These are phyloP conservation scores for Chionographis japonica DNA, from an alignment of 106 monocot species.

Conservation along the genomic window DNA sequence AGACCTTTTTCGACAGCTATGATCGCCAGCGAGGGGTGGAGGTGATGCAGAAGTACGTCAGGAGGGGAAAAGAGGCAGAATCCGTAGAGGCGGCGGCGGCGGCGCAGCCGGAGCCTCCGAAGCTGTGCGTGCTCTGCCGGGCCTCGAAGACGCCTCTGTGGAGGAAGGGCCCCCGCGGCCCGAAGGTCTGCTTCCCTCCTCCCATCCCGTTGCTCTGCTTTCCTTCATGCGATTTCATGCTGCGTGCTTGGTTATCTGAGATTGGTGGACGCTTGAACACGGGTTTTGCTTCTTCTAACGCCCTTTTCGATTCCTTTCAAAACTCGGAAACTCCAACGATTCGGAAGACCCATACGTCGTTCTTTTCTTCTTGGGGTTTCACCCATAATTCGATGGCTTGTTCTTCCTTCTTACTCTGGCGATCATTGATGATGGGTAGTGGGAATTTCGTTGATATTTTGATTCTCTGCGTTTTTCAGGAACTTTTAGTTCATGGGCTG, in stretches of 20 bases:
- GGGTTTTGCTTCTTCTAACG: no score
- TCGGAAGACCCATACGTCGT: no score
- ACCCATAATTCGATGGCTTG: no score
- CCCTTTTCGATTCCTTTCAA: no score
- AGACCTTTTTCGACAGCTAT: background rate
- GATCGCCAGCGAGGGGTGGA: background rate
- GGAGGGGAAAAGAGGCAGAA: background rate
- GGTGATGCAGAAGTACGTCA: background rate
- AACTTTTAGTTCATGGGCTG: no score
- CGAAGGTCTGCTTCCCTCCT: slow-evolving; percentile 8
- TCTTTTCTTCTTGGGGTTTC: no score
- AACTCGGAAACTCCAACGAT: no score
- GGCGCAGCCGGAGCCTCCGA: background rate
- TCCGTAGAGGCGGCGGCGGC: background rate
- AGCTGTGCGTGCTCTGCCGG: slow-evolving; percentile 8
- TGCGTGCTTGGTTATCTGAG: background rate
- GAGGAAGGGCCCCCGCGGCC: slow-evolving; percentile 18
- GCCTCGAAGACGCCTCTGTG: slow-evolving; percentile 20
- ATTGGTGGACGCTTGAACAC: no score
- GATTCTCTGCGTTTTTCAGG: no score
- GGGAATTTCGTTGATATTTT: no score
- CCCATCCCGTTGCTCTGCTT: background rate
- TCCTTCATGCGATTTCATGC: background rate
- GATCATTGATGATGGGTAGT: no score
- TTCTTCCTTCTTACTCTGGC: no score